Base-by-base conservation (phyloP, 1,284 basidiomycete genomes). In the Farysia itapuensis region DNA sequence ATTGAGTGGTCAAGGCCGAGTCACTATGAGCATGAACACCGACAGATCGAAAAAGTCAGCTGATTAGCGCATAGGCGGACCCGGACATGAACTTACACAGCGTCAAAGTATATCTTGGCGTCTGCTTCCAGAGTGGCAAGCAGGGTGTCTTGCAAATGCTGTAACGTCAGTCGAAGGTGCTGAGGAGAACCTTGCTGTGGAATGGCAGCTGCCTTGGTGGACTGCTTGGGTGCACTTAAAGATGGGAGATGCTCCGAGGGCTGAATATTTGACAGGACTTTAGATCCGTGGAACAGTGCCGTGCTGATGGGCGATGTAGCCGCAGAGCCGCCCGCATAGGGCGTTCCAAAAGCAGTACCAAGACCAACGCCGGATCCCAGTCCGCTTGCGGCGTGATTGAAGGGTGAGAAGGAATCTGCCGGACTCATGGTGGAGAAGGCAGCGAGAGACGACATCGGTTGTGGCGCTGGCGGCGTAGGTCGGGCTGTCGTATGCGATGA, bases 21-120 rank as follows among this genome's bases (percentile, higher is more conserved):
- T n/a, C n/a, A n/a, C n/a, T n/a, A n/a, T n/a, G n/a, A n/a, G n/a
- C n/a, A n/a, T n/a, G n/a, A n/a, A n/a, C n/a, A n/a, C n/a, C n/a
- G n/a, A n/a, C n/a, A n/a, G n/a, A n/a, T n/a, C n/a, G n/a, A n/a
- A n/a, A n/a, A n/a, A n/a, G n/a, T n/a, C n/a, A n/a, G n/a, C n/a
- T n/a, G n/a, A n/a, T n/a, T n/a, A n/a, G n/a, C n/a, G n/a, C n/a
- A n/a, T n/a, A n/a, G n/a, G n/a, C n/a, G n/a, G n/a, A n/a, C n/a
- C n/a, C n/a, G 26, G n/a, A 28, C n/a, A n/a, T 19, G 8, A 33
- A 28, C 28, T 5, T 44, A 29, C 5, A 38, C 35, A 4, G 44
- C 39, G 33, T 63, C 53, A 13, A 57, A 63, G 34, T 44, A 63
- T 5, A 34, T 42, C 21, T 63, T 48, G 13, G 44, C 45, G 4